Evolutionary conservation across 2,329 filamentous ascomycete species (phyloP).

Genomic region (Penicillium sp.): DNA sequence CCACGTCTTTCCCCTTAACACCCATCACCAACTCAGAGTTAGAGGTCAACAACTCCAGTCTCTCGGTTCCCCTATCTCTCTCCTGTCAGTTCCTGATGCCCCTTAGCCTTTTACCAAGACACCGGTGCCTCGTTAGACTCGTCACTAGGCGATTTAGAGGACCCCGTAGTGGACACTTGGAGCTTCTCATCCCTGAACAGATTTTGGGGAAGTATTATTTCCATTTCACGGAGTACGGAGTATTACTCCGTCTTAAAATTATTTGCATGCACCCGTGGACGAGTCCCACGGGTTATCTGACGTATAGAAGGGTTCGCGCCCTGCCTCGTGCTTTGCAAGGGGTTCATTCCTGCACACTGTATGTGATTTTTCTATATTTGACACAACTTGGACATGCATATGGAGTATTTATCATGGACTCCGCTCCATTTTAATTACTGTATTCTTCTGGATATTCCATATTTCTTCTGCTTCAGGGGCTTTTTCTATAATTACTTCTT

Average conservation of each 20-base stretch:
- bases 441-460: not conserved
- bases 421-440: conserved; percentile 1
- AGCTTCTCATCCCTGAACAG: conserved; percentile 3
- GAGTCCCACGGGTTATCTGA: conserved; percentile 14
- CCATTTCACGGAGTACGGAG: not conserved
- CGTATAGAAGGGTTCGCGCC: conserved; percentile 14
- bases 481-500: conserved; percentile 1
- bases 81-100: not conserved
- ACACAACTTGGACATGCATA: not conserved
- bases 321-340: conserved; percentile 22
- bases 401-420: not conserved
- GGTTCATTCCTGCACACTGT: not conserved
- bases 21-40: conserved; percentile 1
- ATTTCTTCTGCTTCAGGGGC: conserved; percentile 1
- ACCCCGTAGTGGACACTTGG: conserved; percentile 12
- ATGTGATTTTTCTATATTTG: not conserved
- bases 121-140: conserved; percentile 7
- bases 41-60: conserved; percentile 3
- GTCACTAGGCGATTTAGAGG: conserved; percentile 1
- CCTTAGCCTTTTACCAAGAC: conserved; percentile 1
- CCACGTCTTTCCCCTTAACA: no score
- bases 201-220: not conserved
- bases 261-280: conserved; percentile 11
- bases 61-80: conserved; percentile 9
- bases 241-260: not conserved